phyloP scores from a whole-genome alignment of 1,284 basidiomycete genomes.

The Melampsora americana region DNA sequence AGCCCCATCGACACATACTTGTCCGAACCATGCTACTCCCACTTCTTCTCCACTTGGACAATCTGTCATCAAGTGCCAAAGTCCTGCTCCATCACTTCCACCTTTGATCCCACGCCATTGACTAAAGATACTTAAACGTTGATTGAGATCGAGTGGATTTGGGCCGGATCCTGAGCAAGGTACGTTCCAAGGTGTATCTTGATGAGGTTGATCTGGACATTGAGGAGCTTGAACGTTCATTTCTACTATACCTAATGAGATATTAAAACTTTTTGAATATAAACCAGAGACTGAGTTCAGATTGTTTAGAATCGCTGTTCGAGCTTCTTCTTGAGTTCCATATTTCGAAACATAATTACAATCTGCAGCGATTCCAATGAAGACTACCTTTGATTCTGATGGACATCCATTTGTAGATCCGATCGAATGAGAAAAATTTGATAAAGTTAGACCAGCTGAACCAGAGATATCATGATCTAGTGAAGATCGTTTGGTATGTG shows the following conservation, averaged over 20 bases:
- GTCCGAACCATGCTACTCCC: slow-evolving; percentile 84
- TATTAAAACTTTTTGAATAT: slow-evolving; percentile 73
- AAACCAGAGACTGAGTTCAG: slow-evolving; percentile 72
- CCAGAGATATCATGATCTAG: slow-evolving; percentile 50
- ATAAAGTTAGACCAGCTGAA: slow-evolving; percentile 3
- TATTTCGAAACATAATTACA: slow-evolving; percentile 71
- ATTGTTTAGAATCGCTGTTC: slow-evolving; percentile 69
- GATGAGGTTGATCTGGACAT: slow-evolving; percentile 60
- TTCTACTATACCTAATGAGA: slow-evolving; percentile 78
- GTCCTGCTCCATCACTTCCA: slow-evolving; percentile 49
- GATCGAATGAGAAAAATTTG: slow-evolving; percentile 50
- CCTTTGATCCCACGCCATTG: slow-evolving; percentile 50
- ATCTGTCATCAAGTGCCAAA: slow-evolving; percentile 63
- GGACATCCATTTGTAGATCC: slow-evolving; percentile 67
- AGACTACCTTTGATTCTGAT: slow-evolving; percentile 68
- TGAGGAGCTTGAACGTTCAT: slow-evolving; percentile 64
- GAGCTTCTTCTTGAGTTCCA: slow-evolving; percentile 65
- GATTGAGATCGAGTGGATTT: slow-evolving; percentile 59
- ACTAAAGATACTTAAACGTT: slow-evolving; percentile 53
- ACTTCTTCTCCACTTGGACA: slow-evolving; percentile 70
- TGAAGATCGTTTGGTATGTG: slow-evolving; percentile 55
- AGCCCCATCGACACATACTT: slow-evolving; percentile 58
- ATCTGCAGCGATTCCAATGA: slow-evolving; percentile 83
- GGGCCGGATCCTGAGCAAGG: slow-evolving; percentile 57
- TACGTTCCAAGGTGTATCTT: slow-evolving; percentile 57